Evolutionary conservation across 257 asterid species (phyloP), one percentile per base, ranked within the genome.

Genomic region (Paraleonurus japonicus): DNA sequence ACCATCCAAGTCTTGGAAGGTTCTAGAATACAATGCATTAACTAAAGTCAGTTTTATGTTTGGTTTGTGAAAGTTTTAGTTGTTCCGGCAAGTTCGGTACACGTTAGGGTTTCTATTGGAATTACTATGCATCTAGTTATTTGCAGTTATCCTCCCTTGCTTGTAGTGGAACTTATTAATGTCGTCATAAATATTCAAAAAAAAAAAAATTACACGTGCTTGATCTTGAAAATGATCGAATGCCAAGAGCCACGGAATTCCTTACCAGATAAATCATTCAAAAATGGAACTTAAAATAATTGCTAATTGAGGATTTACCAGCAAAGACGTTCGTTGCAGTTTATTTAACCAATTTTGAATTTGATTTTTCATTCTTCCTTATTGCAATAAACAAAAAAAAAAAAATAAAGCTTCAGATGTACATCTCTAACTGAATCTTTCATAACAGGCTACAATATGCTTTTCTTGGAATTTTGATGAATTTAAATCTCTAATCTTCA

Each of bases 181-280:
- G 20, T 17, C 53, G 39, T 30, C 37, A 72, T 48, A 45, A 48
- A 58, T 9, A 57, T 33, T 54, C 22, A 39, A 51, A 1, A 8
- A 7, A 32, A 22, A 39, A 51, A 1, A 8, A 7, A 32, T 13
- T 41, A 60, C 47, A 45, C 19, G 22, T 28, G 35, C 37, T 67
- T 15, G 7, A 16, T 9, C 43, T 35, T 39, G 22, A 59, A 58
- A 20, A 32, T 33, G 47, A 37, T 17, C 20, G 32, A 11, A 60
- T 33, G 35, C 35, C 15, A 61, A 71, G 58, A 24, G 59, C 19
- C 23, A 67, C 47, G 65, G 73, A 61, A 48, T 33, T 66, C 66
- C 61, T 50, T 32, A 61, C 55, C 20, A 50, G 30, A 19, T 71
- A 23, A 61, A 76, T 53, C 68, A 37, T 45, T 57, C 15, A 6